Conservation (phyloP, 2,329 filamentous ascomycete genomes). For the Botrytis elliptica region DNA sequence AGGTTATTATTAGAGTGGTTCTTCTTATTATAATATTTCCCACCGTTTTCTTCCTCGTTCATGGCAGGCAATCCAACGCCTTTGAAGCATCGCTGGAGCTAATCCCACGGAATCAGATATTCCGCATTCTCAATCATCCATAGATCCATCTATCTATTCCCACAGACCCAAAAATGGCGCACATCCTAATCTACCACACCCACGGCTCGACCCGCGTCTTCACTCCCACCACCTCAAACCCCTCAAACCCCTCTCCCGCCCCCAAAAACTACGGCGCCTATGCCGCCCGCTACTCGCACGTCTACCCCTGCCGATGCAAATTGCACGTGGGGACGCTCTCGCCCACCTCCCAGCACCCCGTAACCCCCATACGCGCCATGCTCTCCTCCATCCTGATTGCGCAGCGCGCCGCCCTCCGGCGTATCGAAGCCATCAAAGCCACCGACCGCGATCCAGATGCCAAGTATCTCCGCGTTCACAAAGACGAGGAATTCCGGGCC, state of each 20-base stretch:
- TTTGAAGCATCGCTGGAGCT: background rate
- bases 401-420: rapidly evolving
- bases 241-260: background rate
- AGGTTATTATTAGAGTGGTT: background rate
- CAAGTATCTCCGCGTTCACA: rapidly evolving
- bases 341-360: background rate
- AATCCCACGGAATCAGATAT: background rate
- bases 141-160: background rate
- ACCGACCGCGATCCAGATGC: background rate
- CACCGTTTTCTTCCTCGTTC: rapidly evolving
- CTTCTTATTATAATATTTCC: too few species aligned
- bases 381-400: background rate
- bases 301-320: background rate
- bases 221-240: background rate
- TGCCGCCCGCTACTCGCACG: background rate
- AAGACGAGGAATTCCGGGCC: background rate
- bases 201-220: background rate
- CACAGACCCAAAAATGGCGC: background rate
- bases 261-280: background rate
- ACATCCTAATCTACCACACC: background rate
- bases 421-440: background rate
- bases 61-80: background rate
- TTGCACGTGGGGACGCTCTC: background rate
- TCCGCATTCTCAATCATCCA: rapidly evolving
- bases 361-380: background rate